Evolutionary conservation across 371 early-diverging fungal species (phyloP).

Genomic region (Mortierella sp.): DNA sequence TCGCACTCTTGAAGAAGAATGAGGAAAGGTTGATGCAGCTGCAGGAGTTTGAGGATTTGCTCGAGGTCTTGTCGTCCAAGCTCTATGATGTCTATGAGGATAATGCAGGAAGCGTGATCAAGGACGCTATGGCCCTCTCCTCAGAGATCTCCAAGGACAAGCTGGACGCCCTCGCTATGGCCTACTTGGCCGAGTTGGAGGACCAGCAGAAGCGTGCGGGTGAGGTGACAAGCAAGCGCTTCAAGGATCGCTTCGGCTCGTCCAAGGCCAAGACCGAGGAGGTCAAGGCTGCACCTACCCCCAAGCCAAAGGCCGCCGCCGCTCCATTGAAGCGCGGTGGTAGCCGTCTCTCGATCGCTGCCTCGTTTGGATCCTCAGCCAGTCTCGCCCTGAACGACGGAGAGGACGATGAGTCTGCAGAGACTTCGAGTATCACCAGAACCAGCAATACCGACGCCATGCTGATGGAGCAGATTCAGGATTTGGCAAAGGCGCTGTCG

Average conservation of each 20-base stretch:
- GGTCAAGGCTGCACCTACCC: slow-evolving; percentile 19
- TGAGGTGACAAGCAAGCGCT: slow-evolving; percentile 61
- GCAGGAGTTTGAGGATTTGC: slow-evolving; percentile 87
- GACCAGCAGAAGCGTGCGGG: slow-evolving; percentile 72
- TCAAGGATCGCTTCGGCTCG: slow-evolving; percentile 49
- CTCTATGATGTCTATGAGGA: slow-evolving; percentile 80
- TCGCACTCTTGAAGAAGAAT: slow-evolving; percentile 88
- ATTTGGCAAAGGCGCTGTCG: slow-evolving; percentile 67
- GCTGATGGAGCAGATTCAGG: slow-evolving; percentile 73
- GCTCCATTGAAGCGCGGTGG: slow-evolving; percentile 30
- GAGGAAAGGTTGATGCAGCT: slow-evolving; percentile 73
- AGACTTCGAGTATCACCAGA: background rate
- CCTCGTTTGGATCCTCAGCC: slow-evolving; percentile 39
- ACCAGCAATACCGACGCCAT: slow-evolving; percentile 44
- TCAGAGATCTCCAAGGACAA: slow-evolving; percentile 73
- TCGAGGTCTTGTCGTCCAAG: slow-evolving; percentile 84
- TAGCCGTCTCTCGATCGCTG: slow-evolving; percentile 37
- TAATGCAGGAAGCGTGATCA: slow-evolving; percentile 75
- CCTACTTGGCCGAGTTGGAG: slow-evolving; percentile 71
- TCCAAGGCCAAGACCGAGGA: slow-evolving; percentile 24
- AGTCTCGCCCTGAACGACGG: slow-evolving; percentile 22
- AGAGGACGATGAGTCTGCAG: slow-evolving; percentile 22
- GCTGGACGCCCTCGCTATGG: slow-evolving; percentile 78
- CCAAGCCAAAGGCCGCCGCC: slow-evolving; percentile 7
- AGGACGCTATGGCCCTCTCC: slow-evolving; percentile 81